These are phyloP conservation scores for Striga hermonthica DNA, from an alignment of 305 asterid genomes.

Conservation along the genomic window DNA sequence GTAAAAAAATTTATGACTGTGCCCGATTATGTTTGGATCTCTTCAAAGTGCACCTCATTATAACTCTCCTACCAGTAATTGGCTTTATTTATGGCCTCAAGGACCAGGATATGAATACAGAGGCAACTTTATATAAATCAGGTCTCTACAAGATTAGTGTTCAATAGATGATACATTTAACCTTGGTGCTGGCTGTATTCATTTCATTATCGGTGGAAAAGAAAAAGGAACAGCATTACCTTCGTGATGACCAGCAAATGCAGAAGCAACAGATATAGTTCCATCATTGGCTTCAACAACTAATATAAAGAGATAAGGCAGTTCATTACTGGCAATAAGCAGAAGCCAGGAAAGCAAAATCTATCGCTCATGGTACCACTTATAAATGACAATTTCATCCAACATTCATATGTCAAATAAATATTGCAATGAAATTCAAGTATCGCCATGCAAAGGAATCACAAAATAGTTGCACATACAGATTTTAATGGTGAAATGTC, in stretches of 20 bases:
- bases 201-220: constrained; percentile 3
- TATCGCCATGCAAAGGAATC: too few relatives aligned
- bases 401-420: neutral
- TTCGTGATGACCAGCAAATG: constrained; percentile 82
- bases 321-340: constrained; percentile 1
- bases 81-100: neutral
- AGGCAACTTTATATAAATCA: constrained; percentile 8
- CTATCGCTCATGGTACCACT: constrained; percentile 9
- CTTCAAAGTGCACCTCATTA: neutral
- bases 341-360: constrained; percentile 20
- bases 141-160: constrained; percentile 9
- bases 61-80: neutral
- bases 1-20: too few relatives aligned
- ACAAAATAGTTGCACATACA: constrained; percentile 3
- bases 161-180: neutral
- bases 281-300: constrained; percentile 80
- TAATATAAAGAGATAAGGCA: constrained; percentile 28
- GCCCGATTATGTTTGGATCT: neutral
- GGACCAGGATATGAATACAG: neutral
- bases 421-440: too few relatives aligned
- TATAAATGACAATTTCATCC: constrained; percentile 23
- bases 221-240: constrained; percentile 40
- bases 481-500: neutral
- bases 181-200: constrained; percentile 1
- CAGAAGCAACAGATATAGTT: constrained; percentile 77